A percentile compares a stretch with the other conserved stretches of the same genome.
Conservation (phyloP, 2,329 filamentous ascomycete genomes). For the Nothophaeocryptopus gaeumannii region DNA sequence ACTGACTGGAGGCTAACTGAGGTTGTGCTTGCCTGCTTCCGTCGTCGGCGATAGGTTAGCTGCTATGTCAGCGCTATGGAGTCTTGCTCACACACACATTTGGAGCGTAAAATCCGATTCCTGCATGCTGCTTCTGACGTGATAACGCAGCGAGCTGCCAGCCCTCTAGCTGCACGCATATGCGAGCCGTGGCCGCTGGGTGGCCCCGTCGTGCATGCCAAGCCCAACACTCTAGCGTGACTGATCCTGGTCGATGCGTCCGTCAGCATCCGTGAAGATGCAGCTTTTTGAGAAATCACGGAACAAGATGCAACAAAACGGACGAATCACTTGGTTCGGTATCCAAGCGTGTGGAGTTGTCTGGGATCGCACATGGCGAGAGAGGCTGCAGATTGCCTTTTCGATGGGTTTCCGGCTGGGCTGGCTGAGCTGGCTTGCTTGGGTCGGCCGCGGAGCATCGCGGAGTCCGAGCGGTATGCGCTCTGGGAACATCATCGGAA, state of each 20-base stretch:
- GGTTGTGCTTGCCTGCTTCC: no score
- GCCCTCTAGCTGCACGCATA: slow-evolving; percentile 1
- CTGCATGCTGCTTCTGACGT: neutral
- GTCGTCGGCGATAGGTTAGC: no score
- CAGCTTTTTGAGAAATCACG: no score
- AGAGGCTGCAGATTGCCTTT: neutral
- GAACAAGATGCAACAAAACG: neutral
- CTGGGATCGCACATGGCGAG: slow-evolving; percentile 9
- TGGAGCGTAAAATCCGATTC: neutral
- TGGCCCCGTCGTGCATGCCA: neutral
- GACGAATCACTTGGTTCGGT: neutral
- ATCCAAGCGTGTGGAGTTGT: neutral
- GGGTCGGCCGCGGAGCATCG: no score
- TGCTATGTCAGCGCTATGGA: no score
- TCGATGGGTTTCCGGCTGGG: neutral
- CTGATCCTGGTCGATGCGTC: neutral
- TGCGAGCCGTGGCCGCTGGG: neutral
- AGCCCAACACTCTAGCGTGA: neutral
- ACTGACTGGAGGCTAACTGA: no score
- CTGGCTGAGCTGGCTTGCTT: neutral
- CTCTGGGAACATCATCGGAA: neutral
- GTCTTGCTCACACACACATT: neutral
- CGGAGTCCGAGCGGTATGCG: neutral
- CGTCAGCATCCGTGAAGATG: slow-evolving; percentile 8
- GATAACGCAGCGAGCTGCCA: neutral